These are phyloP conservation scores for Candida glucosophila DNA, from an alignment of 1,139 yeast species.

Conservation along the genomic window DNA sequence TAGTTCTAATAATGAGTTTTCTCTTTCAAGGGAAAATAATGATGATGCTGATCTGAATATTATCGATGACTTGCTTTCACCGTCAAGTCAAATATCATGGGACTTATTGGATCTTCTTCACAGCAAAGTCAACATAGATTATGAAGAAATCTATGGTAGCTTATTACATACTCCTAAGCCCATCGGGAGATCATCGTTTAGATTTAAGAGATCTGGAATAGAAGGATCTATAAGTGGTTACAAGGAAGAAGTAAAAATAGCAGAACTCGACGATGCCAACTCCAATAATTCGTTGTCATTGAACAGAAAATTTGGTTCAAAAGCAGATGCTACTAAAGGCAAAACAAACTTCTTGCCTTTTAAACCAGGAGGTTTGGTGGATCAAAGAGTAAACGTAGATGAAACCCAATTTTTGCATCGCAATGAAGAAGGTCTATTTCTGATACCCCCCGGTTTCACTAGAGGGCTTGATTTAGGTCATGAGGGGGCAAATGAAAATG, in stretches of 20 bases:
- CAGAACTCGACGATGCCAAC: constrained; percentile 44
- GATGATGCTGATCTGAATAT: constrained; percentile 4
- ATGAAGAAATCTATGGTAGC: constrained; percentile 25
- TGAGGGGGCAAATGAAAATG: constrained; percentile 6
- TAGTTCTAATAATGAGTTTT: too few species aligned
- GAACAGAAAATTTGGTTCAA: constrained; percentile 58
- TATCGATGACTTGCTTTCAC: constrained; percentile 29
- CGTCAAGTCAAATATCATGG: constrained; percentile 48
- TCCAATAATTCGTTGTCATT: constrained; percentile 68
- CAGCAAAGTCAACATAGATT: constrained; percentile 28
- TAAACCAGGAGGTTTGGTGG: constrained; percentile 81
- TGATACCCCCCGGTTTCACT: constrained; percentile 72
- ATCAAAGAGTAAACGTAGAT: constrained; percentile 14
- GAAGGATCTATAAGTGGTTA: constrained; percentile 58
- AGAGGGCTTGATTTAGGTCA: constrained; percentile 49
- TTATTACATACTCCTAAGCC: constrained; percentile 45
- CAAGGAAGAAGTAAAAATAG: constrained; percentile 49
- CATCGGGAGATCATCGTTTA: constrained; percentile 45
- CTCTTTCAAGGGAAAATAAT: constrained; percentile 1
- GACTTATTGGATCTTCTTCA: constrained; percentile 49
- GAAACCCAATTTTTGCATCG: constrained; percentile 46
- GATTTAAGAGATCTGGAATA: constrained; percentile 67
- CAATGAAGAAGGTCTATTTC: constrained; percentile 68
- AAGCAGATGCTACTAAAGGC: constrained; percentile 58
- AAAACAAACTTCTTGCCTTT: constrained; percentile 76